Percentiles rank a stretch among this genome's conserved stretches.
Evolutionary conservation across 1,284 basidiomycete genomes (phyloP).

Genomic region (Earliella scabrosa): DNA sequence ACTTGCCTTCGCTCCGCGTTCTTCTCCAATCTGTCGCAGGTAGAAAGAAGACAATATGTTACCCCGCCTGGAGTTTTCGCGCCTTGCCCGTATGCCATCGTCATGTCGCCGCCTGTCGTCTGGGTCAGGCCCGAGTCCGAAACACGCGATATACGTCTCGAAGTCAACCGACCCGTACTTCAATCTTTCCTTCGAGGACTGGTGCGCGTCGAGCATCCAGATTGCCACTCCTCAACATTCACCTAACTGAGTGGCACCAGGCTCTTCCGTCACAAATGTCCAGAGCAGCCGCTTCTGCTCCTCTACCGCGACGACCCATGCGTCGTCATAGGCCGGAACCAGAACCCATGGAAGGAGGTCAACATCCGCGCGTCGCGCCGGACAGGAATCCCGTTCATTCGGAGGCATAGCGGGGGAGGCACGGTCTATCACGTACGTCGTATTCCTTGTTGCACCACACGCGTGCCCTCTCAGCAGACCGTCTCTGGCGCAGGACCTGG

Average conservation of each 20-base stretch:
- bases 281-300: conserved; percentile 75
- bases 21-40: too few species aligned
- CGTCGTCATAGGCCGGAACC: conserved; percentile 95
- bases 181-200: conserved; percentile 94
- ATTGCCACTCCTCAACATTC: conserved; percentile 1
- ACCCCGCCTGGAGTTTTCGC: too few species aligned
- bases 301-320: conserved; percentile 91
- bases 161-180: conserved; percentile 88
- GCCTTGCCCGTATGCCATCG: not conserved
- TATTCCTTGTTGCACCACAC: not conserved
- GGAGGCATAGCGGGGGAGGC: conserved; percentile 94
- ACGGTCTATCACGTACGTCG: conserved; percentile 94
- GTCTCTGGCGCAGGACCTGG: conserved; percentile 76
- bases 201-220: conserved; percentile 61
- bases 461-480: too few species aligned
- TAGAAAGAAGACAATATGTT: too few species aligned
- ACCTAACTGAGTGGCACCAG: conserved; percentile 45
- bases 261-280: conserved; percentile 81
- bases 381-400: conserved; percentile 77
- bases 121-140: conserved; percentile 23
- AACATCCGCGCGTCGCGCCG: conserved; percentile 63
- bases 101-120: conserved; percentile 6
- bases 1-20: too few species aligned
- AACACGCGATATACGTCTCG: conserved; percentile 80
- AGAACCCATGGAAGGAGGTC: conserved; percentile 98